Evolutionary conservation across 2,329 filamentous ascomycete genomes (phyloP).

Genomic region (Colletotrichum sidae): DNA sequence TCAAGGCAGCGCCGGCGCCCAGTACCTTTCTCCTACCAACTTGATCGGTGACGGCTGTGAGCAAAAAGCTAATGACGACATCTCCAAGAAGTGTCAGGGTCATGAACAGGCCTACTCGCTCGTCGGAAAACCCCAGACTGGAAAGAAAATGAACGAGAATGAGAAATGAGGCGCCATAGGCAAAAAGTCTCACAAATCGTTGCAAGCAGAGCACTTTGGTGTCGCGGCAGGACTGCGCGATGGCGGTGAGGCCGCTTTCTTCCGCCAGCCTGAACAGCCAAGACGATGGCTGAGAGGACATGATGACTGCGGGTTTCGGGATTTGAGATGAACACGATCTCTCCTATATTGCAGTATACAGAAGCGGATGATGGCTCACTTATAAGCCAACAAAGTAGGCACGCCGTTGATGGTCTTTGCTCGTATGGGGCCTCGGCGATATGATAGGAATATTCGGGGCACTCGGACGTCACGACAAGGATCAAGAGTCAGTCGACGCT

Average conservation of each 20-base stretch:
- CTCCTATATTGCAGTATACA: neutral
- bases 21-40: conserved; percentile 67
- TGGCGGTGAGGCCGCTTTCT: conserved; percentile 59
- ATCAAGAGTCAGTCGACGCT: neutral
- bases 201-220: conserved; percentile 68
- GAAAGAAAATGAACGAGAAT: conserved; percentile 68
- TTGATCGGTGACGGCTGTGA: conserved; percentile 69
- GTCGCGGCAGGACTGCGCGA: conserved; percentile 57
- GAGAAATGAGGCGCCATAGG: conserved; percentile 69
- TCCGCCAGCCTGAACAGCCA: conserved; percentile 38
- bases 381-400: conserved; percentile 11
- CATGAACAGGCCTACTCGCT: conserved; percentile 72
- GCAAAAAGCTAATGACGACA: conserved; percentile 66
- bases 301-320: conserved; percentile 1
- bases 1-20: conserved; percentile 63
- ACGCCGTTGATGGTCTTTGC: neutral
- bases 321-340: neutral
- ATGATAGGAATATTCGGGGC: conserved; percentile 22
- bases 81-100: conserved; percentile 72
- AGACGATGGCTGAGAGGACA: conserved; percentile 14
- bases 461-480: conserved; percentile 10
- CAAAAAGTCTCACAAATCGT: conserved; percentile 72
- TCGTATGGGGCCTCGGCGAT: conserved; percentile 26
- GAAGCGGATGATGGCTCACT: neutral
- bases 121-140: conserved; percentile 60